Conservation (phyloP, 495 filamentous ascomycete species). For the Glonium stellatum region DNA sequence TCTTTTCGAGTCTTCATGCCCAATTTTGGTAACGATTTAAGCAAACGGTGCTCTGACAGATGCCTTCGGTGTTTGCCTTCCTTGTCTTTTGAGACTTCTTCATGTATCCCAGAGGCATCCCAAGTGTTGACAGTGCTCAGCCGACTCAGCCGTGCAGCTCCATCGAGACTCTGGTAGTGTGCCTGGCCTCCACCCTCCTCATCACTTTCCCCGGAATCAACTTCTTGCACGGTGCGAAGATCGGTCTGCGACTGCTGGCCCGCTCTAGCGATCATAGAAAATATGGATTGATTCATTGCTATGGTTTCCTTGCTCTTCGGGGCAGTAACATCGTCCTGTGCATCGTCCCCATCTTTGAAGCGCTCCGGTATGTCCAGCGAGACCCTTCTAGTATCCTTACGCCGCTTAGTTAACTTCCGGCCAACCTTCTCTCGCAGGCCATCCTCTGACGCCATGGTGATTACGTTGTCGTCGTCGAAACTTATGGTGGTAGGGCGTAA, state of each 20-base stretch:
- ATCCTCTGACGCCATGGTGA: constrained; percentile 38
- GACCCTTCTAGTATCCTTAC: constrained; percentile 48
- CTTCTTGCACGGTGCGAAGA: constrained; percentile 20
- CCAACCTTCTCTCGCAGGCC: constrained; percentile 33
- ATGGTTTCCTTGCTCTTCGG: constrained; percentile 45
- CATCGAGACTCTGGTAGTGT: constrained; percentile 20
- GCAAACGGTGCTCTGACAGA: constrained; percentile 54
- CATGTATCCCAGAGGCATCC: constrained; percentile 30
- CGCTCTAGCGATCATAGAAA: constrained; percentile 88
- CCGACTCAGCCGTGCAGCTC: constrained; percentile 23
- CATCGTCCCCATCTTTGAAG: constrained; percentile 65
- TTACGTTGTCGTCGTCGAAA: not conserved
- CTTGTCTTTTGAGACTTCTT: constrained; percentile 11
- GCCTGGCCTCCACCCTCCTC: constrained; percentile 31
- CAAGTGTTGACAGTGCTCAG: constrained; percentile 25
- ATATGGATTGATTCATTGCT: constrained; percentile 91
- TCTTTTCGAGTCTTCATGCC: constrained; percentile 38
- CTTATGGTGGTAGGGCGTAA: not conserved
- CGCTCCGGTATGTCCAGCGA: constrained; percentile 72
- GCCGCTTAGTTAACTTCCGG: constrained; percentile 55
- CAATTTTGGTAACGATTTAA: constrained; percentile 53
- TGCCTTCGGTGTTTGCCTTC: constrained; percentile 46
- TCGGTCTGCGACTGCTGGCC: constrained; percentile 40
- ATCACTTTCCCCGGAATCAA: constrained; percentile 47
- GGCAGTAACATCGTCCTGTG: constrained; percentile 65